phyloP scores from a whole-genome alignment of 1,139 yeast species.

The Scheffersomyces quercinus region DNA sequence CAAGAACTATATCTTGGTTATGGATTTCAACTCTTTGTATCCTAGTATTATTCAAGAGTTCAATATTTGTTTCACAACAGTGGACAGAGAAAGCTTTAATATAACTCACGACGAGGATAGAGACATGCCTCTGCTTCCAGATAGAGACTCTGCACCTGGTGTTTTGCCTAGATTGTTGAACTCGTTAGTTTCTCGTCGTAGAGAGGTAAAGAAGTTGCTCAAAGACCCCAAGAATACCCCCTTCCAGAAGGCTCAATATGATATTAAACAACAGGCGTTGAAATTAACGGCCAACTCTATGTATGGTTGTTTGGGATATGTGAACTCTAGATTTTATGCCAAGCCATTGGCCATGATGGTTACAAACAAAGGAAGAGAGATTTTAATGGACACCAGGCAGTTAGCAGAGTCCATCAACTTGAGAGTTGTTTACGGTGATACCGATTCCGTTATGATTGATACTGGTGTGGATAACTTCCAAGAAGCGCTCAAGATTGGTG shows the following conservation, averaged over 20 bases:
- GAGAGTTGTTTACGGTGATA: conserved; percentile 95
- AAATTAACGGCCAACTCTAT: conserved; percentile 97
- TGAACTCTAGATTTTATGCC: conserved; percentile 91
- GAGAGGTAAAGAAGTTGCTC: conserved; percentile 85
- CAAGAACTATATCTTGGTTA: conserved; percentile 83
- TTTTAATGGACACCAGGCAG: conserved; percentile 88
- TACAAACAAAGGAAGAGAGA: conserved; percentile 94
- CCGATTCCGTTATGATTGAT: conserved; percentile 98
- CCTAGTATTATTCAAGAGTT: conserved; percentile 97
- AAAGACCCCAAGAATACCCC: conserved; percentile 69
- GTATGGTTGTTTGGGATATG: conserved; percentile 98
- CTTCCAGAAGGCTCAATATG: conserved; percentile 75
- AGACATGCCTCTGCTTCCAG: conserved; percentile 73
- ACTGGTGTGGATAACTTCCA: conserved; percentile 70
- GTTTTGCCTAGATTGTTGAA: conserved; percentile 84
- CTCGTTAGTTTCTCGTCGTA: conserved; percentile 85
- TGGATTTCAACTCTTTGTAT: conserved; percentile 97
- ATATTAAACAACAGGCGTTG: conserved; percentile 93
- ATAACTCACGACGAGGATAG: conserved; percentile 54
- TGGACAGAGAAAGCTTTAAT: conserved; percentile 62
- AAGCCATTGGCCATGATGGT: conserved; percentile 95
- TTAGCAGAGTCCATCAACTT: conserved; percentile 83
- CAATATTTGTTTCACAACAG: conserved; percentile 96
- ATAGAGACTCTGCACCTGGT: conserved; percentile 61
- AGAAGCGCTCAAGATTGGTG: conserved; percentile 83